phyloP scores from a whole-genome alignment of 495 filamentous ascomycete species.

The Aspergillus haitiensis region DNA sequence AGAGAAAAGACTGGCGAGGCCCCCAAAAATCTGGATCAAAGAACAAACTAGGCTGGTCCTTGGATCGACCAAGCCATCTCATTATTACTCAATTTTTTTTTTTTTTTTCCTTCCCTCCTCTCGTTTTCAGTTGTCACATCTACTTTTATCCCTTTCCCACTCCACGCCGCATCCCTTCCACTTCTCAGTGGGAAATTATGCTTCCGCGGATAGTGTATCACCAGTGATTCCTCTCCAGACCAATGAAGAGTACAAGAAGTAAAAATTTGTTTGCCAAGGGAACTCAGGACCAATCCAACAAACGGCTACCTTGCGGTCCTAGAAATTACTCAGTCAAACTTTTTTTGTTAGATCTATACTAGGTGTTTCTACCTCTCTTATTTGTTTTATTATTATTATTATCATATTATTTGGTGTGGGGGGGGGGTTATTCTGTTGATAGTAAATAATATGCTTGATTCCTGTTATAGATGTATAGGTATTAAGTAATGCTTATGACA shows the following conservation, averaged over 20 bases:
- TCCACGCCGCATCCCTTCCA: background rate
- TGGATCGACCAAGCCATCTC: conserved; percentile 6
- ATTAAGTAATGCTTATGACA: too few species aligned
- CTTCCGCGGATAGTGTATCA: conserved; percentile 13
- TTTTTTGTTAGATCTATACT: background rate
- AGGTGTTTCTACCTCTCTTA: background rate
- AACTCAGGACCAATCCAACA: conserved; percentile 14
- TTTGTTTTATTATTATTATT: background rate
- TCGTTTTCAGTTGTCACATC: too few species aligned
- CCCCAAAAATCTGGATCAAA: conserved; percentile 16
- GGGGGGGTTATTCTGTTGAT: too few species aligned
- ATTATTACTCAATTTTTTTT: background rate
- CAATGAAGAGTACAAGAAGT: conserved; percentile 14
- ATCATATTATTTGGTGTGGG: too few species aligned
- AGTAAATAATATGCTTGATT: too few species aligned
- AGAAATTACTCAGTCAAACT: background rate
- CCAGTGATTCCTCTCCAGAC: conserved; percentile 5
- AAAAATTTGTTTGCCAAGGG: conserved; percentile 15
- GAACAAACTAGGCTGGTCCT: conserved; percentile 5
- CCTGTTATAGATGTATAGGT: too few species aligned
- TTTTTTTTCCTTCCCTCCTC: conserved; percentile 9
- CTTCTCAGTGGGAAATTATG: conserved; percentile 8
- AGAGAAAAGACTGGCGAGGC: conserved; percentile 3
- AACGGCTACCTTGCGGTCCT: conserved; percentile 8
- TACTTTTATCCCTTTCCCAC: too few species aligned